These are phyloP conservation scores for Cadophora malorum DNA, from an alignment of 2,329 filamentous ascomycete genomes.

Conservation along the genomic window DNA sequence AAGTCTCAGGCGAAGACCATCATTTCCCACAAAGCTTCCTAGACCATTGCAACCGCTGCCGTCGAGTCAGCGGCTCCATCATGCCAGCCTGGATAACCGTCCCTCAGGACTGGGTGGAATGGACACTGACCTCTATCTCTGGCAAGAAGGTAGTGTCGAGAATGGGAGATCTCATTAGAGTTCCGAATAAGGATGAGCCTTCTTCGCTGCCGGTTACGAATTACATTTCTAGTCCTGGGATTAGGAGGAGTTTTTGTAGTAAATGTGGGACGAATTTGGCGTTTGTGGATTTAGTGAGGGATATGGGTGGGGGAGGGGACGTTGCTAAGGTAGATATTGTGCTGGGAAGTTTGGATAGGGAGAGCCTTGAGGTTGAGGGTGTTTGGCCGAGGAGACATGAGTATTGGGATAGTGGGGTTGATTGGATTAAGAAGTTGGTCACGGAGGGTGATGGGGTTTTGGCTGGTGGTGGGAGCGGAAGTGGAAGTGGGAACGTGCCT, in stretches of 20 bases:
- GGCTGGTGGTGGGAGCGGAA: not conserved
- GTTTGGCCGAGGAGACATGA: conserved; percentile 37
- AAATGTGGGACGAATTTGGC: conserved; percentile 40
- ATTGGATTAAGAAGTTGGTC: conserved; percentile 36
- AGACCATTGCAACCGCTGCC: conserved; percentile 42
- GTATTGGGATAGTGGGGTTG: conserved; percentile 40
- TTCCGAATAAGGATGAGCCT: too few relatives aligned
- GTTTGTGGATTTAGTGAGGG: conserved; percentile 31
- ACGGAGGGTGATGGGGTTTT: conserved; percentile 9
- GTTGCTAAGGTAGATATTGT: conserved; percentile 35
- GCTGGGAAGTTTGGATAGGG: conserved; percentile 38
- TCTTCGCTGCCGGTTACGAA: conserved; percentile 17
- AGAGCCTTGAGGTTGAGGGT: conserved; percentile 32
- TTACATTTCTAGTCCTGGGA: conserved; percentile 33
- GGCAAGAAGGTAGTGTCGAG: not conserved
- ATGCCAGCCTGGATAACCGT: conserved; percentile 40
- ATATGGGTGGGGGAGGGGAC: conserved; percentile 19
- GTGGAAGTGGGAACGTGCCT: conserved; percentile 1
- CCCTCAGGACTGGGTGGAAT: conserved; percentile 39
- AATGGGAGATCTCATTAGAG: not conserved
- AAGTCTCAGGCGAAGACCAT: conserved; percentile 23
- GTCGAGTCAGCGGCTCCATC: conserved; percentile 34
- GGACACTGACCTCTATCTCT: not conserved
- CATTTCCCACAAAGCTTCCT: conserved; percentile 36
- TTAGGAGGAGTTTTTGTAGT: conserved; percentile 39